Percentiles rank a stretch among this genome's conserved stretches.
Conservation (phyloP, 1,284 basidiomycete species). For the Pseudozyma sp. region DNA sequence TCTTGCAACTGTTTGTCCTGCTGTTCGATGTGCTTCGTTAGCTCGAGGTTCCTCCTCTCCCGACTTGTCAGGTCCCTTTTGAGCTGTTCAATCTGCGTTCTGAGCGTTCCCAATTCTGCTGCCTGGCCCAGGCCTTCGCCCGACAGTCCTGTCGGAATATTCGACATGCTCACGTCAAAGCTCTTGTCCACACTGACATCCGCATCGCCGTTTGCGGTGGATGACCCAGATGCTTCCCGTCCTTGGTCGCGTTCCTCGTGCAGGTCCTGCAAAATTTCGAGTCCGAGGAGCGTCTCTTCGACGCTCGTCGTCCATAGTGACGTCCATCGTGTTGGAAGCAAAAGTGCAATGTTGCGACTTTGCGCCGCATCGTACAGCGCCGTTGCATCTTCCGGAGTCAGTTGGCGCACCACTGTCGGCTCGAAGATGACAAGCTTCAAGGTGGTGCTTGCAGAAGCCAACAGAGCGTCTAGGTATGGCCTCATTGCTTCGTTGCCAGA, state of each 20-base stretch:
- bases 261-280: constrained; percentile 35
- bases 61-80: constrained; percentile 8
- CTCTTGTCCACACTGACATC: constrained; percentile 27
- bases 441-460: neutral
- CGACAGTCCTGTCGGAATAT: constrained; percentile 36
- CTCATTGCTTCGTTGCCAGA: neutral
- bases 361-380: constrained; percentile 17
- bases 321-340: constrained; percentile 25
- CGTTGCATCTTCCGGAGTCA: constrained; percentile 17
- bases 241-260: neutral
- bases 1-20: neutral
- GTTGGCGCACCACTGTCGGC: constrained; percentile 14
- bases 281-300: constrained; percentile 38
- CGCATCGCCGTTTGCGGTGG: constrained; percentile 6
- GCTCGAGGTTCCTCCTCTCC: constrained; percentile 17
- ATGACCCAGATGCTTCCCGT: neutral
- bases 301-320: constrained; percentile 12
- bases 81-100: constrained; percentile 18
- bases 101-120: constrained; percentile 15
- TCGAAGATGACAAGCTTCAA: constrained; percentile 20
- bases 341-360: constrained; percentile 3
- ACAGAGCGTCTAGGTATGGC: constrained; percentile 9
- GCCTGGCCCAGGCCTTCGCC: constrained; percentile 9
- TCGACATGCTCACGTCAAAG: constrained; percentile 45
- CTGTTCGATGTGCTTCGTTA: constrained; percentile 10